Evolutionary conservation across 1,139 yeast genomes (phyloP), one percentile per base, ranked within the genome.

Genomic region (Protomyces gravidus): DNA sequence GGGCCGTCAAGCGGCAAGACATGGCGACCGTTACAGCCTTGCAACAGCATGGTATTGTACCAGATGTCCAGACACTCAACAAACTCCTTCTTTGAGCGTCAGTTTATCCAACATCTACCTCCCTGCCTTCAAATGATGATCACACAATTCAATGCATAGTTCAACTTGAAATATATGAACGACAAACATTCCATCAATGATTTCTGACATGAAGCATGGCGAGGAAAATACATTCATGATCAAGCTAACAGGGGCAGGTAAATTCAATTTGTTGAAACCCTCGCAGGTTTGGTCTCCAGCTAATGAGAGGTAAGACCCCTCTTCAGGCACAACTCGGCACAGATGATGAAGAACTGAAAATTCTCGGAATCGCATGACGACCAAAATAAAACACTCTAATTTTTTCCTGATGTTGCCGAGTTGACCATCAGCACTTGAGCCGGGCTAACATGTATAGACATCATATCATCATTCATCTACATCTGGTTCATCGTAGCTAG

Each of bases 41-140:
- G 15, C 49, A 45, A 25, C 45, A 45, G 3, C 42, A 52, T 32
- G 46, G 45, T 23, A 50, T 52, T 28, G n/a, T 47, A 11, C 56
- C 56, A n/a, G 56, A 48, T 17, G 42, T 52, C 42, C 39, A 45
- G n/a, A 48, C 56, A 9, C 56, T 52, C 9, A 52, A 52, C 19
- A 15, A 6, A 4, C 42, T 36, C 13, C 17, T 9, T 36, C 21
- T 11, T 15, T n/a, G 21, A 17, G 23, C 5, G 17, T 11, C 25
- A 36, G 11, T 11, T 15, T 17, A 30, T 2, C 36, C n/a, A 5
- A 13, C 17, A 13, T 15, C 21, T 5, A 1, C 9, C 23, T 36
- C 42, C 6, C 21, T 36, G 42, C 21, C 19, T 36, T 23, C 21
- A 23, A 36, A 36, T 36, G 42, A 36, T 36, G 42, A 36, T 15